Evolutionary conservation across 805 yeast genomes (phyloP).

Genomic region (Saccharomycopsis vini): DNA sequence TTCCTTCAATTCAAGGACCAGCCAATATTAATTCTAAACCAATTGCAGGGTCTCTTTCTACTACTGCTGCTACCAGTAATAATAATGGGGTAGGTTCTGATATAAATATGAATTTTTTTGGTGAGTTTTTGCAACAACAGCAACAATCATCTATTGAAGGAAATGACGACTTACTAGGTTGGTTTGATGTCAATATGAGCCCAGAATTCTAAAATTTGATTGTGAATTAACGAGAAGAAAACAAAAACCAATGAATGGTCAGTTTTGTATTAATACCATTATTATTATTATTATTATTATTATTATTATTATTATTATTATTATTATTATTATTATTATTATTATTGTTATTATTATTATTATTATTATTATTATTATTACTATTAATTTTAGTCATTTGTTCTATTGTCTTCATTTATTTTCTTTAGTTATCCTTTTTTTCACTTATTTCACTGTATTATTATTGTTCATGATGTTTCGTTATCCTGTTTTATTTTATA

Average conservation of each 20-base stretch:
- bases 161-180: conserved; percentile 85
- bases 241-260: too few relatives aligned
- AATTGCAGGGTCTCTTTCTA: not conserved
- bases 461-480: too few relatives aligned
- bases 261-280: not conserved
- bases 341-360: not conserved
- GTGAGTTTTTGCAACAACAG: conserved; percentile 65
- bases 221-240: not conserved
- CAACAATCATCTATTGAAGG: conserved; percentile 82
- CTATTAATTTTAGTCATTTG: not conserved
- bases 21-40: not conserved
- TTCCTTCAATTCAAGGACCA: not conserved
- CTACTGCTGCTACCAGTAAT: not conserved
- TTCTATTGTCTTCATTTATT: not conserved
- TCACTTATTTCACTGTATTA: not conserved
- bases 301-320: too few relatives aligned
- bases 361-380: too few relatives aligned
- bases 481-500: too few relatives aligned
- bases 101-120: conserved; percentile 30
- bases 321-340: too few relatives aligned
- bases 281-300: too few relatives aligned
- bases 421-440: too few relatives aligned
- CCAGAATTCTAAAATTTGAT: conserved; percentile 47
- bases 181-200: conserved; percentile 80
- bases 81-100: not conserved